A percentile compares a stretch with the other conserved stretches of the same genome.
These are phyloP conservation scores for Clonostachys byssicola DNA, from an alignment of 2,329 filamentous ascomycete species.

Conservation along the genomic window DNA sequence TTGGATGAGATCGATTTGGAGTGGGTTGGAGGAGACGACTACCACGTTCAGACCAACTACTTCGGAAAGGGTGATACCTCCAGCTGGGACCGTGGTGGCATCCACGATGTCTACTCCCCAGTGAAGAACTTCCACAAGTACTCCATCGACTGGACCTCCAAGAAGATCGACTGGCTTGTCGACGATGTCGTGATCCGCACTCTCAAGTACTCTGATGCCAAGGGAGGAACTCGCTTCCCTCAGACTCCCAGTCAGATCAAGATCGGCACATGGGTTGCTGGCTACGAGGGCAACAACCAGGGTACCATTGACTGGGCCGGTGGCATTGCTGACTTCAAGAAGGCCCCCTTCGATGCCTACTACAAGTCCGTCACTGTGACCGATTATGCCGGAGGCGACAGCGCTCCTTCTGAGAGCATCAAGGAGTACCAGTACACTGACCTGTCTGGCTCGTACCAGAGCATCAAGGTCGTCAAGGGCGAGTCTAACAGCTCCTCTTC, in stretches of 20 bases:
- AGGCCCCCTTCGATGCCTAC: neutral
- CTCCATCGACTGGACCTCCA: neutral
- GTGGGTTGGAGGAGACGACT: conserved; percentile 74
- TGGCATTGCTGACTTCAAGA: neutral
- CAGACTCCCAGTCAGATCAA: neutral
- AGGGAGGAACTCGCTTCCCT: neutral
- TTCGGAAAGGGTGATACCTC: neutral
- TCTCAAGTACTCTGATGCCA: neutral
- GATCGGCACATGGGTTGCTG: neutral
- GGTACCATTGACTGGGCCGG: too few species aligned
- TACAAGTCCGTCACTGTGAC: neutral
- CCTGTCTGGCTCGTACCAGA: neutral
- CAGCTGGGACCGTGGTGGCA: neutral
- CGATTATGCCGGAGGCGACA: neutral
- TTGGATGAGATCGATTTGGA: conserved; percentile 92
- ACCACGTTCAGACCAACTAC: conserved; percentile 74
- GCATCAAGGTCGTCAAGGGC: neutral
- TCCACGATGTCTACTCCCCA: neutral
- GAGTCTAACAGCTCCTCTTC: conserved; percentile 10
- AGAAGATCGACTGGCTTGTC: neutral
- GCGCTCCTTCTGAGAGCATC: neutral
- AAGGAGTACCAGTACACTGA: neutral
- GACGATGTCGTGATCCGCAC: neutral
- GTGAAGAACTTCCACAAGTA: neutral
- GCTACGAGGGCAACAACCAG: neutral